A percentile compares a stretch with the other conserved stretches of the same genome.
These are phyloP conservation scores for Beauveria sp. DNA, from an alignment of 2,329 filamentous ascomycete genomes.

Conservation along the genomic window DNA sequence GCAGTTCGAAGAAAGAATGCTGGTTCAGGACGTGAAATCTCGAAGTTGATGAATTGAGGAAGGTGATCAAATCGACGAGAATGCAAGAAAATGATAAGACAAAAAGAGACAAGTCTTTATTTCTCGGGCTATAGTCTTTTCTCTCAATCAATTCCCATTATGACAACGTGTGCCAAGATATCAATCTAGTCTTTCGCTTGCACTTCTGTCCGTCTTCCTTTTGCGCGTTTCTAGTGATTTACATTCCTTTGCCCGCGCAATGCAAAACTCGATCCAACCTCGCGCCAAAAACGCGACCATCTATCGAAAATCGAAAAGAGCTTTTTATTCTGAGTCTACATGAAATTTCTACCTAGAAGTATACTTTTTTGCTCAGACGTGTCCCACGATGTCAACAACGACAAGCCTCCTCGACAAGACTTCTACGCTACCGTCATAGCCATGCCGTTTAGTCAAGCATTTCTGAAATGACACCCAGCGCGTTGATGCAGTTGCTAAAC, in stretches of 20 bases:
- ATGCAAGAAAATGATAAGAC: too few relatives aligned
- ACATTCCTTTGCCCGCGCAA: not conserved
- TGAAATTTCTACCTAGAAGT: not conserved
- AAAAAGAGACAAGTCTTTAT: fast-evolving
- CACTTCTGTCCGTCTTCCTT: too few relatives aligned
- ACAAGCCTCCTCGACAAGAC: not conserved
- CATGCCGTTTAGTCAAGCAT: not conserved
- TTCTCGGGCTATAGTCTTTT: too few relatives aligned
- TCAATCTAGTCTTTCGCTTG: too few relatives aligned
- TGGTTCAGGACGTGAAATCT: too few relatives aligned
- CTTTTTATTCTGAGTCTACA: not conserved
- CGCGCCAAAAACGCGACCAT: not conserved
- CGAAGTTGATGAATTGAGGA: too few relatives aligned
- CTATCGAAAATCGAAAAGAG: not conserved
- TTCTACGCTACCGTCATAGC: not conserved
- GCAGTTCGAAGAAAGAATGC: too few relatives aligned
- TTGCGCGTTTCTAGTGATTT: too few relatives aligned
- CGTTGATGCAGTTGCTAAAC: not conserved
- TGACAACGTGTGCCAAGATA: too few relatives aligned
- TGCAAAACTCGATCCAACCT: not conserved
- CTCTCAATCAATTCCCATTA: too few relatives aligned
- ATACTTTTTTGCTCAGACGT: not conserved
- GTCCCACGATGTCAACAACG: not conserved
- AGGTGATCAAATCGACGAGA: too few relatives aligned
- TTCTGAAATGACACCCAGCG: not conserved